Percentiles rank a stretch among this genome's conserved stretches.
phyloP scores from a whole-genome alignment of 2,329 filamentous ascomycete species.

The Zarea fungicola region DNA sequence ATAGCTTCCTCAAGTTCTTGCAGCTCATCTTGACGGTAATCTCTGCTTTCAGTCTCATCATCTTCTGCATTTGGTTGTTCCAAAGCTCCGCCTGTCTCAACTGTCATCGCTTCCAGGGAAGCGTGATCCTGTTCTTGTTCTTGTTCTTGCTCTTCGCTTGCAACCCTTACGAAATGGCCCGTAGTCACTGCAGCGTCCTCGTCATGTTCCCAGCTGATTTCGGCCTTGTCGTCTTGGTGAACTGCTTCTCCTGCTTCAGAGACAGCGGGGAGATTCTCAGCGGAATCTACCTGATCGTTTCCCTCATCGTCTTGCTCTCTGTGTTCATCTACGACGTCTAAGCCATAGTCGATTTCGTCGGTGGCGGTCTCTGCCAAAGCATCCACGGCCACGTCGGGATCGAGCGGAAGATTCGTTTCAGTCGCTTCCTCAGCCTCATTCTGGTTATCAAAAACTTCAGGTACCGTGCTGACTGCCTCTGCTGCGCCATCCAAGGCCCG shows the following conservation, averaged over 20 bases:
- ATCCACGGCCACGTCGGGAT: conserved; percentile 11
- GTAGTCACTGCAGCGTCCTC: neutral
- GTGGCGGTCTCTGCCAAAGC: neutral
- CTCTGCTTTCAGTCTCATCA: conserved; percentile 2
- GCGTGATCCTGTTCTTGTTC: conserved; percentile 3
- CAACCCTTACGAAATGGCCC: no score
- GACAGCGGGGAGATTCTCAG: neutral
- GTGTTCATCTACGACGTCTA: neutral
- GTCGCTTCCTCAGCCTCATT: neutral
- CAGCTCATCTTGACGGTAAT: conserved; percentile 5
- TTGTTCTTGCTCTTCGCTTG: neutral
- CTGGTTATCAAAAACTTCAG: neutral
- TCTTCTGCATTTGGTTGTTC: conserved; percentile 3
- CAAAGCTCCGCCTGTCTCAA: neutral
- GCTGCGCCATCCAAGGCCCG: neutral
- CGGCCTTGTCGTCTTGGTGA: conserved; percentile 13
- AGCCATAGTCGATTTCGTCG: conserved; percentile 33
- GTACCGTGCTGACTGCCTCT: neutral
- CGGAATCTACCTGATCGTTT: neutral
- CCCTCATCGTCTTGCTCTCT: conserved; percentile 24
- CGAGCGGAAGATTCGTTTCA: conserved; percentile 1
- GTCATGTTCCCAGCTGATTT: conserved; percentile 22
- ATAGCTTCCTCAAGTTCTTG: neutral
- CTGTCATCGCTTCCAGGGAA: conserved; percentile 5
- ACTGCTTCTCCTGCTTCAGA: conserved; percentile 8